phyloP scores from a whole-genome alignment of 768 basidiomycete species.

The Leccinum obscurum region DNA sequence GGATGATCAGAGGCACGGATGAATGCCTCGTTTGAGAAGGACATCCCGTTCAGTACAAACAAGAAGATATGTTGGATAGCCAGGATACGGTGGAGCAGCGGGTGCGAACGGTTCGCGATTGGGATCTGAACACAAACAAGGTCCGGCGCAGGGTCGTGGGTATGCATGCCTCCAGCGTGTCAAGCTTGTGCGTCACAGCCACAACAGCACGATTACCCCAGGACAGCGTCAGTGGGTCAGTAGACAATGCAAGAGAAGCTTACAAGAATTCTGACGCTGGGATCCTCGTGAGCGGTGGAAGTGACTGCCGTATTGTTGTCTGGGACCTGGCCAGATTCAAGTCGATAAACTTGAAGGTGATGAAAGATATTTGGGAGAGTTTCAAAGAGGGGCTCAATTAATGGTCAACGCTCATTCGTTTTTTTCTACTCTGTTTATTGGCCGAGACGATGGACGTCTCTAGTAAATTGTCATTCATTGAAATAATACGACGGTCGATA shows the following conservation, averaged over 20 bases:
- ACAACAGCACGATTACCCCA: slow-evolving; percentile 22
- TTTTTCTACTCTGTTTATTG: background rate
- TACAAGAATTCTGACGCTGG: slow-evolving; percentile 38
- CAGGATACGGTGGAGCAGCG: slow-evolving; percentile 57
- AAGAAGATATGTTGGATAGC: slow-evolving; percentile 31
- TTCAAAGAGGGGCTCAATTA: slow-evolving; percentile 35
- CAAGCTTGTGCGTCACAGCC: slow-evolving; percentile 68
- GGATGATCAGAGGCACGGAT: too few species aligned
- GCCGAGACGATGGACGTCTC: background rate
- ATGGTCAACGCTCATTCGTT: background rate
- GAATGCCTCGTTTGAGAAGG: too few species aligned
- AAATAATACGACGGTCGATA: too few species aligned
- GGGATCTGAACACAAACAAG: slow-evolving; percentile 64
- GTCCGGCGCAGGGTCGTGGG: slow-evolving; percentile 65
- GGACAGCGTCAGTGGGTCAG: slow-evolving; percentile 9
- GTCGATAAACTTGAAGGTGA: slow-evolving; percentile 42
- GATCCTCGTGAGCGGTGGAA: slow-evolving; percentile 71
- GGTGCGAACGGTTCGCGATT: slow-evolving; percentile 61
- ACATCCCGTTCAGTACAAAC: too few species aligned
- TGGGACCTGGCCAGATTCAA: slow-evolving; percentile 63
- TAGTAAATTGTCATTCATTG: background rate
- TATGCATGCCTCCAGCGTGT: slow-evolving; percentile 67
- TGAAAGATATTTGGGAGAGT: slow-evolving; percentile 57
- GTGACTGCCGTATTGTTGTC: slow-evolving; percentile 66
- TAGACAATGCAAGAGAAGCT: slow-evolving; percentile 9